Percentiles rank a stretch among this genome's conserved stretches.
Evolutionary conservation across 2,329 filamentous ascomycete species (phyloP).

Genomic region (Penicillium occitanis): DNA sequence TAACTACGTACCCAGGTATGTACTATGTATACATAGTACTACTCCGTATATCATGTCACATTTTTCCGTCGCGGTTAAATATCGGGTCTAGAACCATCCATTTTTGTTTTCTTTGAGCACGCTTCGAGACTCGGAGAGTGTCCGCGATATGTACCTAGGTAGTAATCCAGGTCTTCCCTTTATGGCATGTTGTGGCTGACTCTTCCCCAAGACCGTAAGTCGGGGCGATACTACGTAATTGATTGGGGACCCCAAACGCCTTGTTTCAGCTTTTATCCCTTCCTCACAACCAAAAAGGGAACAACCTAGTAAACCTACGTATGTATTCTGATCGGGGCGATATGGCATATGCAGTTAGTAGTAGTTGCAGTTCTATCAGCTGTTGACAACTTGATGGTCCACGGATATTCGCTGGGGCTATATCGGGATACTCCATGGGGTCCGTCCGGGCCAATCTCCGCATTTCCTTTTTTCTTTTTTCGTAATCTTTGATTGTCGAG

Average conservation of each 20-base stretch:
- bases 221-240: background rate
- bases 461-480: background rate
- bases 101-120: background rate
- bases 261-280: conserved; percentile 4
- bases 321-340: background rate
- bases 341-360: background rate
- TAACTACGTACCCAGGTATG: background rate
- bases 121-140: background rate
- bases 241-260: background rate
- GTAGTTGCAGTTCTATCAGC: background rate
- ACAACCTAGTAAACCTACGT: too few relatives aligned
- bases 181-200: background rate
- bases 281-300: background rate
- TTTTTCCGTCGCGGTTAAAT: background rate
- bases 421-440: background rate
- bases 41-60: background rate
- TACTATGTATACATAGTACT: too few relatives aligned
- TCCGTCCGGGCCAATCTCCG: background rate
- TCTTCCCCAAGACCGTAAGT: background rate
- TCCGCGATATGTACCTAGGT: background rate
- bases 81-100: background rate
- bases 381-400: background rate
- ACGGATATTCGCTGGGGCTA: background rate
- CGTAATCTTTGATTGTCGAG: background rate
- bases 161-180: background rate